Conservation (phyloP, 805 yeast genomes). For the Clavispora vitiphila region DNA sequence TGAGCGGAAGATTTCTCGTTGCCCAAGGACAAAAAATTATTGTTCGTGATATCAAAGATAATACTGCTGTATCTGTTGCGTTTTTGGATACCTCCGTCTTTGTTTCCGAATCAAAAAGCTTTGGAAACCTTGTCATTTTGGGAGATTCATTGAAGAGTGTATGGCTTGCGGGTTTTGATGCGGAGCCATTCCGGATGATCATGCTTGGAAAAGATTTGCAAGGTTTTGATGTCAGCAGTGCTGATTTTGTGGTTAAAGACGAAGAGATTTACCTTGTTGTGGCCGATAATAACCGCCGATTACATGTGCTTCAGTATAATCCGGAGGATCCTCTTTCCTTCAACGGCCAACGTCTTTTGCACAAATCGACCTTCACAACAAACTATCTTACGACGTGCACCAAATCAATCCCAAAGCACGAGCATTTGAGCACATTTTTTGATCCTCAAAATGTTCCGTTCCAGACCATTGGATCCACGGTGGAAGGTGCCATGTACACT, state of each 20-base stretch:
- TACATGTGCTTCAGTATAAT: slow-evolving; percentile 79
- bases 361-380: slow-evolving; percentile 63
- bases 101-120: slow-evolving; percentile 72
- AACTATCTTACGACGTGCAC: slow-evolving; percentile 58
- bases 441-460: slow-evolving; percentile 34
- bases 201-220: slow-evolving; percentile 69
- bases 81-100: slow-evolving; percentile 82
- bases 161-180: slow-evolving; percentile 84
- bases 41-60: slow-evolving; percentile 80
- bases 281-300: slow-evolving; percentile 60
- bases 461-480: slow-evolving; percentile 66
- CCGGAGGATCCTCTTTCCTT: slow-evolving; percentile 85
- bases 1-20: slow-evolving; percentile 77
- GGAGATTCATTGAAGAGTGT: slow-evolving; percentile 79
- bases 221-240: slow-evolving; percentile 55
- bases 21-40: slow-evolving; percentile 83
- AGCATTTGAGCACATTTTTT: slow-evolving; percentile 25
- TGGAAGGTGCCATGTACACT: slow-evolving; percentile 74
- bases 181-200: slow-evolving; percentile 88
- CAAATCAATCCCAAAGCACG: slow-evolving; percentile 39
- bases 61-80: slow-evolving; percentile 90
- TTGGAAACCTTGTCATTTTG: slow-evolving; percentile 73
- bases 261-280: slow-evolving; percentile 62
- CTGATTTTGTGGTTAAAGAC: slow-evolving; percentile 73
- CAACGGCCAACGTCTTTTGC: slow-evolving; percentile 71